These are phyloP conservation scores for Coniophora puteana DNA, from an alignment of 1,284 basidiomycete species.

Conservation along the genomic window DNA sequence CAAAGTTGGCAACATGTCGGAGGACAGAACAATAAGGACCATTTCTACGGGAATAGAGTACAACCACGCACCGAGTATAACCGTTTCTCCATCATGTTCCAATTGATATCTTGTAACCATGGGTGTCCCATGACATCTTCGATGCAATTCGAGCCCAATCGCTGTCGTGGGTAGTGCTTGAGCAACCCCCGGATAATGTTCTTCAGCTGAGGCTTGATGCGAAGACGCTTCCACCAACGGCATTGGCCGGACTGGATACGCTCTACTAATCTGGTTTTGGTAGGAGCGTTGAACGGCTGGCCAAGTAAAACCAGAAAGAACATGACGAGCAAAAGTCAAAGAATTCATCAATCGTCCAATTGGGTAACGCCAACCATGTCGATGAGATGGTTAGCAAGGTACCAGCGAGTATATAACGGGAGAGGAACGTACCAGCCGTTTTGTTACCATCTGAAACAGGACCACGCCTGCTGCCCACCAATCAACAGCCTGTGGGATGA, in stretches of 20 bases:
- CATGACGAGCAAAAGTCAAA: not conserved
- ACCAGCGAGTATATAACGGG: too few species aligned
- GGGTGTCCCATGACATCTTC: constrained; percentile 31
- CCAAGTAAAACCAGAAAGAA: not conserved
- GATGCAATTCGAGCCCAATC: constrained; percentile 37
- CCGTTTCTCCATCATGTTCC: constrained; percentile 37
- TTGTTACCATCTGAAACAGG: constrained; percentile 73
- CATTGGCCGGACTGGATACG: constrained; percentile 23
- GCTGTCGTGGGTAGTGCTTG: constrained; percentile 27
- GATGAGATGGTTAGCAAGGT: too few species aligned
- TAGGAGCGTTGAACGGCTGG: constrained; percentile 33
- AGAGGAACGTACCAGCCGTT: constrained; percentile 39
- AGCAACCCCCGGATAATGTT: constrained; percentile 39
- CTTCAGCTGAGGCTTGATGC: constrained; percentile 35
- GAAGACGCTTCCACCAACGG: constrained; percentile 31
- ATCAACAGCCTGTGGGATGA: constrained; percentile 52
- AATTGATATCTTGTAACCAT: constrained; percentile 39
- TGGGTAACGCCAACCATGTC: not conserved
- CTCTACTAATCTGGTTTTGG: constrained; percentile 18
- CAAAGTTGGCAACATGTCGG: too few species aligned
- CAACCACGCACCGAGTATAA: constrained; percentile 37
- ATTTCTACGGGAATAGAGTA: constrained; percentile 4
- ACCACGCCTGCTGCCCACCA: constrained; percentile 77
- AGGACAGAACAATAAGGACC: constrained; percentile 1
- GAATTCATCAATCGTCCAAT: too few species aligned